Base-by-base conservation (phyloP, 2,329 filamentous ascomycete genomes). In the Cercospora sp. region DNA sequence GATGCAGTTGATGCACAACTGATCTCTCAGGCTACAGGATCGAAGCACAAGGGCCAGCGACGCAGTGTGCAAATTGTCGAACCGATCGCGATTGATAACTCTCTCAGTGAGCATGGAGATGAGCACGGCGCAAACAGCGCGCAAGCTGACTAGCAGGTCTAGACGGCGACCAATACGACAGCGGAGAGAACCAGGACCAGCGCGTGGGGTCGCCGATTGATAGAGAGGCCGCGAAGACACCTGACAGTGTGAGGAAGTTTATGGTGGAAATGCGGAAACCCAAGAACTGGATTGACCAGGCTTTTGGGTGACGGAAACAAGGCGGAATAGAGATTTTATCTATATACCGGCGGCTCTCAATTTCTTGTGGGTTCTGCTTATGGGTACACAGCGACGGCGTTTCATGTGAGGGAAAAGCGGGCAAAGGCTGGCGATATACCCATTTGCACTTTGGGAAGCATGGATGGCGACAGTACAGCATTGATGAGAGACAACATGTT, bases 31-130 rank as follows among this genome's bases (percentile, higher is more conserved):
- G 53, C 57, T 10, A 64, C 66, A 55, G 66, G 68, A 23, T 62
- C 68, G 23, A 60, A 66, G 58, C 62, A 20, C 8, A 67, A 51
- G n/a, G 68, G 66, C 48, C 30, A 64, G 36, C 66, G 69, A 51
- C 71, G 69, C 33, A 72, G 69, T 39, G 71, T 72, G 36, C 71
- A 72, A 58, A 69, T 72, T 51, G 66, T 70, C 31, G 71, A 72
- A 33, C 69, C 71, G 20, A 70, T 71, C 10, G 64, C 71, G 28
- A 64, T 66, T 45, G 64, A 64, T 31, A 61, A 53, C 64, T 60
- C 55, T 60, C 53, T 60, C 60, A 68, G 69, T 71, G 69, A 71
- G 69, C 64, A 69, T 57, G 55, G 59, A 62, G 65, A 72, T 36
- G 64, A 67, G 23, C 62, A 68, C 33, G 65, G 66, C 42, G 51